A percentile compares a stretch with the other conserved stretches of the same genome.
Evolutionary conservation across 108 stramenopile species (phyloP).

Genomic region (Pseudonitzschia multiseries): DNA sequence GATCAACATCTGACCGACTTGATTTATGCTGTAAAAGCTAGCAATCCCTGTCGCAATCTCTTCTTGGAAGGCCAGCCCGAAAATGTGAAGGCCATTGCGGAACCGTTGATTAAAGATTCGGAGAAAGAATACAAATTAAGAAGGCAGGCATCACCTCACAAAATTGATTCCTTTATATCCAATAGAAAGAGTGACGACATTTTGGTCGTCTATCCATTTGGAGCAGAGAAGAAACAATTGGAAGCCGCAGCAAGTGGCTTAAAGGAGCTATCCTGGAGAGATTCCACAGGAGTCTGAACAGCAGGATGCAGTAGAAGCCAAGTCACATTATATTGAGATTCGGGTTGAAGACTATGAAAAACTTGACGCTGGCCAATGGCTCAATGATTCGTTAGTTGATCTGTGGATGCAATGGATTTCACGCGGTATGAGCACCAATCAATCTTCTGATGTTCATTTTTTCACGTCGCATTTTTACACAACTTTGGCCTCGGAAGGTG

Average conservation of each 20-base stretch:
- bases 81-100: not conserved
- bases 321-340: slow-evolving; percentile 61
- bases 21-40: not conserved
- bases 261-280: slow-evolving; percentile 25
- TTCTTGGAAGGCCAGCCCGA: not conserved
- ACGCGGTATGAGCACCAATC: slow-evolving; percentile 41
- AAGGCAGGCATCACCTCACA: not conserved
- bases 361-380: slow-evolving; percentile 63
- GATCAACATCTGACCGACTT: not conserved
- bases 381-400: slow-evolving; percentile 89
- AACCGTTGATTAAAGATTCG: slow-evolving; percentile 14
- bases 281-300: not conserved
- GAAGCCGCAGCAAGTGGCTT: slow-evolving; percentile 39
- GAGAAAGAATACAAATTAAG: not conserved
- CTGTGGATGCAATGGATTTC: slow-evolving; percentile 88
- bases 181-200: slow-evolving; percentile 35
- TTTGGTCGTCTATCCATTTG: slow-evolving; percentile 76
- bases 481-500: slow-evolving; percentile 62
- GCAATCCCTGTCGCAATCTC: not conserved
- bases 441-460: slow-evolving; percentile 52
- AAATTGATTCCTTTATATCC: not conserved
- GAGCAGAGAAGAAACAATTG: slow-evolving; percentile 41
- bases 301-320: slow-evolving; percentile 5
- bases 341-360: slow-evolving; percentile 60
- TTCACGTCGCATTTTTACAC: slow-evolving; percentile 90